Evolutionary conservation across 2,329 filamentous ascomycete species (phyloP).

Genomic region (Phaeosphaeria sp.): DNA sequence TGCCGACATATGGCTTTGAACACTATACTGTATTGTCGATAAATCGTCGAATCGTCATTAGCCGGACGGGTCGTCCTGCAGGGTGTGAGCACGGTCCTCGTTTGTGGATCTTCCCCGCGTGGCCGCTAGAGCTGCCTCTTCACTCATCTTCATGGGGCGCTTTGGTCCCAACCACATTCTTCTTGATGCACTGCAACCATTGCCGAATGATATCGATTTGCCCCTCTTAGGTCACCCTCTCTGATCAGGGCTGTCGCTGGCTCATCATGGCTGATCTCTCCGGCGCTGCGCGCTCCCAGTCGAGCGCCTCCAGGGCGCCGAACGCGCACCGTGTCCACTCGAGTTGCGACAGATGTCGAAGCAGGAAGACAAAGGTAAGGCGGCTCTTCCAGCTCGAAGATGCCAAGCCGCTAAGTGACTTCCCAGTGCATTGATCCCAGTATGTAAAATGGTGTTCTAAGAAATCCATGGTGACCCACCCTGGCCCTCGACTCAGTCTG

Average conservation of each 20-base stretch:
- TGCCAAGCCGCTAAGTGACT: slow-evolving; percentile 36
- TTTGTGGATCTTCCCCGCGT: slow-evolving; percentile 3
- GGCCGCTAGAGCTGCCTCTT: slow-evolving; percentile 15
- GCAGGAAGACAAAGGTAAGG: slow-evolving; percentile 46
- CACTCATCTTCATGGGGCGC: slow-evolving; percentile 15
- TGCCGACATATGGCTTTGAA: slow-evolving; percentile 1
- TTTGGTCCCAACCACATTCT: slow-evolving; percentile 16
- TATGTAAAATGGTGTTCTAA: slow-evolving; percentile 22
- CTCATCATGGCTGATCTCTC: slow-evolving; percentile 37
- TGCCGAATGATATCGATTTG: slow-evolving; percentile 30
- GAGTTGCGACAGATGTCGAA: slow-evolving; percentile 48
- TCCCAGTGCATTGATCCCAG: slow-evolving; percentile 48
- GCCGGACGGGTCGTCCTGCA: slow-evolving; percentile 20
- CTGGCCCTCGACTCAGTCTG: slow-evolving; percentile 18
- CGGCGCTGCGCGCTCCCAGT: slow-evolving; percentile 21
- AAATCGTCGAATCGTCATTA: slow-evolving; percentile 20
- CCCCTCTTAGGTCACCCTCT: slow-evolving; percentile 9
- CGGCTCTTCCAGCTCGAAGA: background rate
- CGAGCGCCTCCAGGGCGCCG: slow-evolving; percentile 30
- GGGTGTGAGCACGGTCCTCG: slow-evolving; percentile 7
- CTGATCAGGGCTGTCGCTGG: slow-evolving; percentile 14
- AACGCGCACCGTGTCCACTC: slow-evolving; percentile 44
- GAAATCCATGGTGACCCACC: background rate
- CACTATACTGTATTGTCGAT: slow-evolving; percentile 14
- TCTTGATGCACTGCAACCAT: slow-evolving; percentile 14